A percentile compares a stretch with the other conserved stretches of the same genome.
phyloP scores from a whole-genome alignment of 148 eudicot species.

The Vaccinium darrowii region DNA sequence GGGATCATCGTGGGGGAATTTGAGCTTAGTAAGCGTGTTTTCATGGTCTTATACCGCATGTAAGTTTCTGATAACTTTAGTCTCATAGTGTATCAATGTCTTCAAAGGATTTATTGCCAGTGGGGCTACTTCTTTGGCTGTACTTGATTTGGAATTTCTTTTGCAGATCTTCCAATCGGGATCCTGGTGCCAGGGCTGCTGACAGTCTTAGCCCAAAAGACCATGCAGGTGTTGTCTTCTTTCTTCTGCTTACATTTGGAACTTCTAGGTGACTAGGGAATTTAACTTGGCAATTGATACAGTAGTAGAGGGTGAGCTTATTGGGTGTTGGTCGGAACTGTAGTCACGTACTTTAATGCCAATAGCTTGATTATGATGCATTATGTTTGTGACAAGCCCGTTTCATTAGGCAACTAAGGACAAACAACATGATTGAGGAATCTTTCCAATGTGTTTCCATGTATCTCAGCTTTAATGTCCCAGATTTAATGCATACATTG shows the following conservation, averaged over 20 bases:
- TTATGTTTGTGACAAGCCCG: neutral
- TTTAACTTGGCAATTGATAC: neutral
- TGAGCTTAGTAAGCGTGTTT: conserved; percentile 82
- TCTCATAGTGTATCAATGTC: neutral
- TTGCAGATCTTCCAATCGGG: conserved; percentile 80
- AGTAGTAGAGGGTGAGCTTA: neutral
- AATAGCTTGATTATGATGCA: neutral
- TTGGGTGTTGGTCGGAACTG: neutral
- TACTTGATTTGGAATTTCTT: conserved; percentile 3
- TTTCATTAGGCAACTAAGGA: neutral
- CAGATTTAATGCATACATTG: neutral
- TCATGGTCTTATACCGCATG: conserved; percentile 92
- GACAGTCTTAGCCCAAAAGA: conserved; percentile 73
- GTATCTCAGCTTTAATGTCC: neutral
- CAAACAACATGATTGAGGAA: neutral
- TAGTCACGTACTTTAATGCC: neutral
- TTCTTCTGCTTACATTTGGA: neutral
- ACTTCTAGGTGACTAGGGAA: neutral
- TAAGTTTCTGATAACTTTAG: conserved; percentile 33
- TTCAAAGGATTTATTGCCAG: neutral
- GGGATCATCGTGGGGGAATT: conserved; percentile 90
- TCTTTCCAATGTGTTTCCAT: neutral
- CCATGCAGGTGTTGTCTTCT: conserved; percentile 61
- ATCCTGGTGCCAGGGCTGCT: conserved; percentile 73
- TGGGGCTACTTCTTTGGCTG: neutral